Percentiles rank a stretch among this genome's conserved stretches.
Evolutionary conservation across 2,329 filamentous ascomycete genomes (phyloP).

Genomic region (Neodidymelliopsis sp.): DNA sequence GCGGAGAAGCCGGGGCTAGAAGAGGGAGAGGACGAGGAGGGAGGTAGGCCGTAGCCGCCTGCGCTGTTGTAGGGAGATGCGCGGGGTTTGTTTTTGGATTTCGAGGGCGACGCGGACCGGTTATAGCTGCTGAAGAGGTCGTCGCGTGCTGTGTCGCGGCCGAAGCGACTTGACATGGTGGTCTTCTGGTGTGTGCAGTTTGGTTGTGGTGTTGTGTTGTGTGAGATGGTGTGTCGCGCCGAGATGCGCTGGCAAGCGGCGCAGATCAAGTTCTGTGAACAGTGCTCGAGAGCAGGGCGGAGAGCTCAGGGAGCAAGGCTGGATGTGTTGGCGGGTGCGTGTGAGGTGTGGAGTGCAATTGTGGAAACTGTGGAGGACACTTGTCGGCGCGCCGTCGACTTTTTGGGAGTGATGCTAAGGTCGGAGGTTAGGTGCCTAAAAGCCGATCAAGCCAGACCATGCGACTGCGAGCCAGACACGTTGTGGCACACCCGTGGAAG

Average conservation of each 20-base stretch:
- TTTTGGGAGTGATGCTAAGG: slow-evolving; percentile 16
- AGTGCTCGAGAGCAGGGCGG: too few species aligned
- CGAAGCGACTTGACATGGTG: slow-evolving; percentile 31
- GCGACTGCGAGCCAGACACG: too few species aligned
- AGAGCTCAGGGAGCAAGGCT: not conserved
- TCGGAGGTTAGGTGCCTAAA: slow-evolving; percentile 25
- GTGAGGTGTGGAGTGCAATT: slow-evolving; percentile 7
- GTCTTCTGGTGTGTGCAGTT: slow-evolving; percentile 3
- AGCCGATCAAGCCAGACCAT: slow-evolving; percentile 19
- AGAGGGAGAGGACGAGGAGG: slow-evolving; percentile 16
- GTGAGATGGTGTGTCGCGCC: not conserved
- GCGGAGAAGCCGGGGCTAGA: slow-evolving; percentile 32
- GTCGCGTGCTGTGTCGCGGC: slow-evolving; percentile 38
- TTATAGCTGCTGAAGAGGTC: slow-evolving; percentile 53
- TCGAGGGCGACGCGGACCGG: slow-evolving; percentile 48
- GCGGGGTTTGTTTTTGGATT: slow-evolving; percentile 36
- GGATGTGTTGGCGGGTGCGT: not conserved
- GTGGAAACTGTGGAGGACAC: slow-evolving; percentile 29
- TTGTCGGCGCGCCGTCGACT: slow-evolving; percentile 19
- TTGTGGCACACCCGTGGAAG: slow-evolving; percentile 1
- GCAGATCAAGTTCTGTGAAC: too few species aligned
- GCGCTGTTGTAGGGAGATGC: slow-evolving; percentile 25
- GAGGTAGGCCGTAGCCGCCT: slow-evolving; percentile 15
- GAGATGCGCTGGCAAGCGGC: too few species aligned
- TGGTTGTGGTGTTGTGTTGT: not conserved